These are phyloP conservation scores for Crepidotus variabilis DNA, from an alignment of 768 basidiomycete species.

Conservation along the genomic window DNA sequence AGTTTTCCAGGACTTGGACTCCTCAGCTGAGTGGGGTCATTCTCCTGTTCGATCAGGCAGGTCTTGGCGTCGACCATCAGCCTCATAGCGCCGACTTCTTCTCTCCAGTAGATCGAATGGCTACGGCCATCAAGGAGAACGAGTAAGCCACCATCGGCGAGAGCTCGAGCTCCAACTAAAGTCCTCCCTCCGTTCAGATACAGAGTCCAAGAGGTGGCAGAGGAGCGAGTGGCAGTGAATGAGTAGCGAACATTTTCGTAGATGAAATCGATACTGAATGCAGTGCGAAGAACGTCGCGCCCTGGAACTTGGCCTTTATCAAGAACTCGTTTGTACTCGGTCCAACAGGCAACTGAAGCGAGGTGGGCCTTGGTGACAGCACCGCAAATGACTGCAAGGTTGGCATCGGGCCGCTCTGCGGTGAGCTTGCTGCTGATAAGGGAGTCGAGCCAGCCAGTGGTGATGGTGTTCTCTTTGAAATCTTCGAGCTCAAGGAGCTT, in stretches of 20 bases:
- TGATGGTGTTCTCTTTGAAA: constrained; percentile 96
- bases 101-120: constrained; percentile 97
- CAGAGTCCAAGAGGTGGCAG: constrained; percentile 85
- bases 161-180: constrained; percentile 84
- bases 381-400: constrained; percentile 92
- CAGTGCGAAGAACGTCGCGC: constrained; percentile 92
- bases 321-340: constrained; percentile 90
- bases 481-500: constrained; percentile 93
- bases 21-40: constrained; percentile 95
- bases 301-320: constrained; percentile 98
- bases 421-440: constrained; percentile 97
- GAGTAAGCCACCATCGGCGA: constrained; percentile 94
- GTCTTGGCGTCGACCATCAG: constrained; percentile 97
- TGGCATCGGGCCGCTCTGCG: constrained; percentile 91
- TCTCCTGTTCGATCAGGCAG: constrained; percentile 98
- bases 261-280: constrained; percentile 96
- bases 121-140: constrained; percentile 90
- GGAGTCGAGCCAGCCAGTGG: constrained; percentile 97
- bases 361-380: constrained; percentile 94
- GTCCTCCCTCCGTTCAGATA: constrained; percentile 96
- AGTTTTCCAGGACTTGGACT: constrained; percentile 97
- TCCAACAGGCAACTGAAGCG: constrained; percentile 83
- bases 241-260: constrained; percentile 95
- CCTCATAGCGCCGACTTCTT: constrained; percentile 92
- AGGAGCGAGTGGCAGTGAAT: constrained; percentile 92